Percentiles rank a stretch among this genome's conserved stretches.
Conservation (phyloP, 768 basidiomycete genomes). For the Cystofilobasidium ferigula region DNA sequence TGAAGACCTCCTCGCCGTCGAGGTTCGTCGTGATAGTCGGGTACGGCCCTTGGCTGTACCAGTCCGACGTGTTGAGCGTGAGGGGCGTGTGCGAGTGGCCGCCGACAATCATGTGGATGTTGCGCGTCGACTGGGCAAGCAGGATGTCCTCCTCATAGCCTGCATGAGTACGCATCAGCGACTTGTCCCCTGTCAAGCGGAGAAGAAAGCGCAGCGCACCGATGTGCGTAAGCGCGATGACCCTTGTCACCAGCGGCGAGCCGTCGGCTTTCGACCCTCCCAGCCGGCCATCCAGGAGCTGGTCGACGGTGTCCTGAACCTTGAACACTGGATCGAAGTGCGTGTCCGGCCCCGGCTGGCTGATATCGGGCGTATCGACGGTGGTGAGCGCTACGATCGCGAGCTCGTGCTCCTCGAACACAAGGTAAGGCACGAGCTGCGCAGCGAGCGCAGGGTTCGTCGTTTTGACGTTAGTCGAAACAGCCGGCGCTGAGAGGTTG, state of each 20-base stretch:
- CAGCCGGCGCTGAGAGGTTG: conserved; percentile 43
- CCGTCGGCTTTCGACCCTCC: conserved; percentile 26
- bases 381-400: conserved; percentile 45
- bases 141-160: conserved; percentile 7
- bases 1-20: conserved; percentile 44
- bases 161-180: background rate
- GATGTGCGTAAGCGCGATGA: conserved; percentile 45
- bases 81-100: conserved; percentile 44
- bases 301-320: conserved; percentile 40
- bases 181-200: too few relatives aligned
- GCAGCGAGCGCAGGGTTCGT: conserved; percentile 33
- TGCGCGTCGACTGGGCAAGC: conserved; percentile 25
- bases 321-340: conserved; percentile 40
- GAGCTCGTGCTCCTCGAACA: conserved; percentile 41
- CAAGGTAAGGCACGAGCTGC: conserved; percentile 41
- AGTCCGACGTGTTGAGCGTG: conserved; percentile 39
- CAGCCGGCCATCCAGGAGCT: conserved; percentile 31
- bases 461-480: conserved; percentile 44
- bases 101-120: conserved; percentile 39
- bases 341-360: conserved; percentile 38
- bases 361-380: conserved; percentile 40
- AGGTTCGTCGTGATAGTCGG: conserved; percentile 44
- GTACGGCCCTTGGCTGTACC: conserved; percentile 42
- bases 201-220: conserved; percentile 36
- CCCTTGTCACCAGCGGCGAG: conserved; percentile 39